Evolutionary conservation across 129 eudicot genomes (phyloP), one percentile per base, ranked within the genome.

Genomic region (Pulicaria dysenterica): DNA sequence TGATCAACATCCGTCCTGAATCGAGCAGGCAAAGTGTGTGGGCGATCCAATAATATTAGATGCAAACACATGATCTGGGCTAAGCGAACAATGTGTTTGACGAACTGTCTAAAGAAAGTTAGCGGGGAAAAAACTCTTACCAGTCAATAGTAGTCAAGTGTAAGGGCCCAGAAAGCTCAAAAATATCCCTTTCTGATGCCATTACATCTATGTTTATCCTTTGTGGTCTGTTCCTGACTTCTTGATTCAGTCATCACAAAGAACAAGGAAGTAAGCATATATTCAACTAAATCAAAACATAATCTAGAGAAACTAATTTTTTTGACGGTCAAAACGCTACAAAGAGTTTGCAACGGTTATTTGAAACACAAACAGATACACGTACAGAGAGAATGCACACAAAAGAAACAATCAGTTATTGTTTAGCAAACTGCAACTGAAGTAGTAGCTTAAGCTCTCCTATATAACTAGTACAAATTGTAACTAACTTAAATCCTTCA

Each of bases 131-230:
- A 17, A 63, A 50, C 51, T 36, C 53, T 34, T 82, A 95, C 99
- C 99, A 95, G 83, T 95, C 94, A 39, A 86, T 31, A 59, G 83
- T 39, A 6, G 91, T 81, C 65, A 94, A 77, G 80, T 94, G 94
- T 76, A 75, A 43, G 8, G 99, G 99, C 48, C 99, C 99, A 34
- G 89, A 73, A 76, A 86, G 83, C 62, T 83, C 39, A 64, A 95
- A 95, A 41, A 60, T 13, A 42, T 90, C 96, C 82, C 83, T 90
- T 69, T 83, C 94, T 34, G 86, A 85, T 67, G 80, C 84, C 91
- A 90, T 76, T 50, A 19, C 37, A 41, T 67, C 34, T 65, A 54
- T 58, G 53, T 24, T 60, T 0, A 13, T 48, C 45, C 63, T 76
- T 47, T 68, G 70, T 77, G 80, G 6, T 67, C 45, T 76, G 34